Evolutionary conservation across 768 basidiomycete genomes (phyloP), one percentile per base, ranked within the genome.

Genomic region (Phanerochaete carnosa): DNA sequence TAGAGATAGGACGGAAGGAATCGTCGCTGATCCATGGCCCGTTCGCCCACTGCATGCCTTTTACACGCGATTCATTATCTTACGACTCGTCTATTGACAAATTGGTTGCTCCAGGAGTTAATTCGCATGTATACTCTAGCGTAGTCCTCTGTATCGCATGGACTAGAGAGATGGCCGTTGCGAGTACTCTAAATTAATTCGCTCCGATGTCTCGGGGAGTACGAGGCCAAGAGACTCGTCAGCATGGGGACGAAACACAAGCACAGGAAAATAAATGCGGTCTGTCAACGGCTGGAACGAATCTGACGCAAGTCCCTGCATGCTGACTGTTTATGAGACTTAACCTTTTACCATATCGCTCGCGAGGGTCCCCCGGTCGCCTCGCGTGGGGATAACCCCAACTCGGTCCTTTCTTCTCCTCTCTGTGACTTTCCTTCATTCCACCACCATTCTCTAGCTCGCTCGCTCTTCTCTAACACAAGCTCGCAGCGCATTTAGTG

Each of bases 331-430:
- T 55, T 45, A 58, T 45, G 19, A 29, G 37, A 46, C 47, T 55
- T 62, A 55, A 26, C 53, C 56, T 61, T 45, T 57, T 45, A 52
- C 64, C 56, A 55, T 63, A 62, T 69, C 66, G 65, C 64, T 35
- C 64, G 67, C 64, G 65, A 69, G 61, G 58, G 39, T 15, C 39
- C 19, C 39, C 54, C 37, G 54, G 59, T 55, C 37, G 51, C 55
- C 64, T 69, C 68, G 66, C 68, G 68, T 69, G 68, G 68, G 60
- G 62, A 51, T 46, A 52, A 22, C 60, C 55, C 62, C 52, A 50
- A 35, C 59, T 63, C 62, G 58, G 59, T 61, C 47, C 68, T 58
- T 61, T 58, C 58, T 52, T 59, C 19, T 12, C 54, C 47, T 29
- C 39, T 43, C 39, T 47, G 39, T 45, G 54, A 32, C 51, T 55